Evolutionary conservation across 129 eudicot species (phyloP), one percentile per base, ranked within the genome.

Genomic region (Flaveria robusta): DNA sequence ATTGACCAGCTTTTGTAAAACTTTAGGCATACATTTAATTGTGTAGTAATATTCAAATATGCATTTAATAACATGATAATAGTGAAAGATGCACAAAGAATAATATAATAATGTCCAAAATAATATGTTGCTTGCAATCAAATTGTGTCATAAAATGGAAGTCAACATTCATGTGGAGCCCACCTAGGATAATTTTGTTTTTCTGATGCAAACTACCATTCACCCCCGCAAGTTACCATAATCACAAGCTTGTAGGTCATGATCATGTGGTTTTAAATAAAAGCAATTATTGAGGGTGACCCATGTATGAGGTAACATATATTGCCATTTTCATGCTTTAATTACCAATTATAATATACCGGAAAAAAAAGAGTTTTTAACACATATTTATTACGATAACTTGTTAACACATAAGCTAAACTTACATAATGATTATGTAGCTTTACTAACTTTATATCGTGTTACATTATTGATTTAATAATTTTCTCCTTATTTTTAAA

Each of bases 231-330:
- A 72, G 58, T 80, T 51, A 67, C 75, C 70, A 74, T 74, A 45
- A 80, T 79, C 79, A 66, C 74, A 80, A 75, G 60, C 58, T 80
- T 80, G 62, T 65, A 31, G 26, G 73, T 34, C 80, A 76, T 76
- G 23, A 74, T 60, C 60, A 42, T 80, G 7, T 65, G 59, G 79
- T 27, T 55, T 74, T 64, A 47, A 74, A 50, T 80, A 70, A 74
- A 80, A 20, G 20, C 72, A 80, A 80, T 80, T 74, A 74, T 80
- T 80, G 45, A 66, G 47, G 77, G 59, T 74, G 80, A 20, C 75
- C 74, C 66, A 69, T 66, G 73, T 18, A 62, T 43, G 77, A 64
- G 60, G 74, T 19, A 75, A 46, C 79, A 75, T 51, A 50, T 66
- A 13, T 66, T 50, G 65, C 80, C 42, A 76, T 76, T 76, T 76